Evolutionary conservation across 2,329 filamentous ascomycete genomes (phyloP), one percentile per base, ranked within the genome.

Genomic region (Aspergillus tamarii): DNA sequence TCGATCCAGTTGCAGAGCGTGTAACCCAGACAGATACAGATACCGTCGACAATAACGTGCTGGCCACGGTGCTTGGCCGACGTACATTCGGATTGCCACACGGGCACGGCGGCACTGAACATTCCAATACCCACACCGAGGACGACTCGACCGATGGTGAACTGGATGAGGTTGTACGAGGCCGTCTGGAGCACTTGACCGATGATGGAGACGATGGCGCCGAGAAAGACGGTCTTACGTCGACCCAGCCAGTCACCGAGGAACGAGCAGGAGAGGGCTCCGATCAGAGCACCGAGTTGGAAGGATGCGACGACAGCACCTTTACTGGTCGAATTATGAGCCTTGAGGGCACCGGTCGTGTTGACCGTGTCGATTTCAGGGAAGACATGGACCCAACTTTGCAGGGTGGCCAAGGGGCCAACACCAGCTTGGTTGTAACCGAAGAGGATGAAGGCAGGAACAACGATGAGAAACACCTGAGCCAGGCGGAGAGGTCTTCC

Each of bases 291-390:
- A 34, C 64, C 72, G 12, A 72, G 52, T 50, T 70, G 69, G 57
- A 69, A 69, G 11, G 70, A 65, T 12, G 69, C 68, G 28, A 70
- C 63, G 3, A 77, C 68, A 21, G 78, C 72, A 10, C 66, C 65
- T 45, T 76, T 74, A 34, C 67, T 60, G 26, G 68, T 71, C 6
- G 70, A 72, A 21, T 73, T 67, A n/a, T 67, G 56, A 1, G 66
- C 41, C 32, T 69, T 67, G 3, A 62, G 32, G 0, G 46, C 64
- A 7, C 71, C 73, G 0, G 50, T 64, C 0, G 73, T 71, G 28
- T 77, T 73, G 14, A 79, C 73, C 5, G 84, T 81, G 70, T 87
- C 83, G 66, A 87, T 85, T 43, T 80, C 72, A 0, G 85, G 86
- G 67, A 88, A 88, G 19, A 79, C 76, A 2, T 75, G 70, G 2